phyloP scores from a whole-genome alignment of 345 rosid species.

The Carallia pectinifolia region DNA sequence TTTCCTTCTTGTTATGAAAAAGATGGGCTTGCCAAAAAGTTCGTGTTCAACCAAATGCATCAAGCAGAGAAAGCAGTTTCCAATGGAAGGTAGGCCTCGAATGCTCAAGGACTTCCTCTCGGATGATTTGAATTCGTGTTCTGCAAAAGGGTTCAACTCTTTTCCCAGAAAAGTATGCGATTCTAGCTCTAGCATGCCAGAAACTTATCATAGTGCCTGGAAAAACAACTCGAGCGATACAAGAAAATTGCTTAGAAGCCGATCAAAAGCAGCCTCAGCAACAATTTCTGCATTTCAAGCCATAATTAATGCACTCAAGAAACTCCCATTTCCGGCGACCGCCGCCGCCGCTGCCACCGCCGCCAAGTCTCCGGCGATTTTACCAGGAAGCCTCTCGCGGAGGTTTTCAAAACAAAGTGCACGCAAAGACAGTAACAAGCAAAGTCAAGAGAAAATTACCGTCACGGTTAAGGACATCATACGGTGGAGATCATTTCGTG shows the following conservation, averaged over 20 bases:
- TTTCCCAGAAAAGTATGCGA: conserved; percentile 26
- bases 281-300: conserved; percentile 42
- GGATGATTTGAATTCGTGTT: conserved; percentile 49
- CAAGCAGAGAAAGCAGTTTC: conserved; percentile 21
- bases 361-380: conserved; percentile 38
- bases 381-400: conserved; percentile 55
- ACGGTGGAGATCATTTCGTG: conserved; percentile 80
- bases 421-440: conserved; percentile 8
- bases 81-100: conserved; percentile 31
- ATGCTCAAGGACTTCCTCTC: conserved; percentile 84
- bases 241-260: conserved; percentile 34
- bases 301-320: conserved; percentile 51
- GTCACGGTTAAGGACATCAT: conserved; percentile 72
- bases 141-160: conserved; percentile 44
- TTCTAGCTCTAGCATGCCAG: conserved; percentile 1
- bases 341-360: conserved; percentile 15
- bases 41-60: conserved; percentile 9
- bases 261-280: conserved; percentile 37
- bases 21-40: conserved; percentile 17
- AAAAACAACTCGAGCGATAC: neutral
- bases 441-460: conserved; percentile 16
- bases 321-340: conserved; percentile 23
- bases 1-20: neutral
- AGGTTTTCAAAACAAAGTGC: conserved; percentile 30
- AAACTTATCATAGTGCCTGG: conserved; percentile 7